Evolutionary conservation across 192 early-diverging fungal genomes (phyloP), one percentile per base, ranked within the genome.

Genomic region (Coemansia sp.): DNA sequence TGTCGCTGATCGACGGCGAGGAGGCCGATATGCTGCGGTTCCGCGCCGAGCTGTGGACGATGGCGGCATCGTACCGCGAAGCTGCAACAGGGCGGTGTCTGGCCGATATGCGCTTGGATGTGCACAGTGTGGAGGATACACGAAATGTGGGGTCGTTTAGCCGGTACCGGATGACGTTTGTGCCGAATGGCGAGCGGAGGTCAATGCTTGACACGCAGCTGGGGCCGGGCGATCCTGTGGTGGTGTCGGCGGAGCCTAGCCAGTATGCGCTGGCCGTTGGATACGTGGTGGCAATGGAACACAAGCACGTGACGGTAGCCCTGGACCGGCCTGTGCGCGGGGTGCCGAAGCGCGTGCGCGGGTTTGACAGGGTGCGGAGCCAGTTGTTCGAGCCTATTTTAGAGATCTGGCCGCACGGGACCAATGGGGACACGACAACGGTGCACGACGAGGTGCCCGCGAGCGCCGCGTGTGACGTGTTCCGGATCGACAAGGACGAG

Each of bases 401-500:
- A 56, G 74, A 81, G 37, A 73, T 81, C 9, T 62, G 67, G 27
- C 58, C 49, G 38, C 60, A 57, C 21, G 69, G 62, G 23, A n/a
- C 7, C 32, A n/a, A 60, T 4, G 21, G 56, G 15, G 58, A 65
- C 22, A 65, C 60, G 60, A 83, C 50, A 41, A 64, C 75, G 17
- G 70, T 61, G 21, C 56, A 70, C 3, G 27, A 61, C 0, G 67
- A 73, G 17, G 66, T 65, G 9, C 81, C 81, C 38, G 62, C 72
- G 6, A 67, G 60, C 38, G 69, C 85, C 7, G 55, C 35, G 10
- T 47, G 25, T 9, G 76, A 74, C 37, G 66, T 67, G 58, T 84
- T 79, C 62, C 78, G 92, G 5, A 87, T 98, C 27, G 94, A 98
- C 66, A 90, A 88, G 72, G 93, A 98, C 65, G 92, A 94, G 63